Percentiles rank a stretch among this genome's conserved stretches.
Conservation (phyloP, 495 filamentous ascomycete species). For the Annulohypoxylon bovei region DNA sequence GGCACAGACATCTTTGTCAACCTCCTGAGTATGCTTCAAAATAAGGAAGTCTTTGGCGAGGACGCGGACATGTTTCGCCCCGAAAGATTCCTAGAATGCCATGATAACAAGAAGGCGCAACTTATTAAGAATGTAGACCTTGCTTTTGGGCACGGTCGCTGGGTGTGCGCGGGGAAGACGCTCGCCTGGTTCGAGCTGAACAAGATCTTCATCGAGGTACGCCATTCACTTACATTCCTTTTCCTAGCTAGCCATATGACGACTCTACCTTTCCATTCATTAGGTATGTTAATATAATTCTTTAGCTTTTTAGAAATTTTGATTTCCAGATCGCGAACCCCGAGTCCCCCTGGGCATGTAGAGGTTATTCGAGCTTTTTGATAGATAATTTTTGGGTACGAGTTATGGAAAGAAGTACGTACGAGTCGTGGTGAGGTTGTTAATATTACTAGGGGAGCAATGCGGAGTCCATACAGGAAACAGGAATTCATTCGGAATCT, state of each 20-base stretch:
- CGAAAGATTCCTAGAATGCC: slow-evolving; percentile 64
- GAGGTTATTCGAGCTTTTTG: slow-evolving; percentile 25
- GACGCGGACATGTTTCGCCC: slow-evolving; percentile 63
- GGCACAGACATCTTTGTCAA: slow-evolving; percentile 64
- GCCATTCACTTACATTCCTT: no score
- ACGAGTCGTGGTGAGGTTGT: background rate
- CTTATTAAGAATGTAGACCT: slow-evolving; percentile 55
- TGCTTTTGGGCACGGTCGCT: slow-evolving; percentile 57
- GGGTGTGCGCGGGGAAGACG: slow-evolving; percentile 56
- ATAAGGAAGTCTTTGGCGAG: slow-evolving; percentile 57
- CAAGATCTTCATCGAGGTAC: slow-evolving; percentile 68
- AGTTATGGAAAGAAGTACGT: slow-evolving; percentile 18
- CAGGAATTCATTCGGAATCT: no score
- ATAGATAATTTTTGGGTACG: slow-evolving; percentile 38
- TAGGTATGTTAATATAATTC: slow-evolving; percentile 4
- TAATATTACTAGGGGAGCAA: no score
- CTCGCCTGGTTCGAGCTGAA: slow-evolving; percentile 61
- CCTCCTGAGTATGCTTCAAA: slow-evolving; percentile 46
- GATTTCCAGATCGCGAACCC: slow-evolving; percentile 64
- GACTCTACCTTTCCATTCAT: no score
- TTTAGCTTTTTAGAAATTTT: slow-evolving; percentile 63
- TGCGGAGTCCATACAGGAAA: no score
- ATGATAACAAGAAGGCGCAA: slow-evolving; percentile 43
- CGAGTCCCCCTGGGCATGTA: slow-evolving; percentile 50
- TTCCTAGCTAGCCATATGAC: no score